Evolutionary conservation across 2,329 filamentous ascomycete species (phyloP), one percentile per base, ranked within the genome.

Genomic region (Microcyclosporella mali): DNA sequence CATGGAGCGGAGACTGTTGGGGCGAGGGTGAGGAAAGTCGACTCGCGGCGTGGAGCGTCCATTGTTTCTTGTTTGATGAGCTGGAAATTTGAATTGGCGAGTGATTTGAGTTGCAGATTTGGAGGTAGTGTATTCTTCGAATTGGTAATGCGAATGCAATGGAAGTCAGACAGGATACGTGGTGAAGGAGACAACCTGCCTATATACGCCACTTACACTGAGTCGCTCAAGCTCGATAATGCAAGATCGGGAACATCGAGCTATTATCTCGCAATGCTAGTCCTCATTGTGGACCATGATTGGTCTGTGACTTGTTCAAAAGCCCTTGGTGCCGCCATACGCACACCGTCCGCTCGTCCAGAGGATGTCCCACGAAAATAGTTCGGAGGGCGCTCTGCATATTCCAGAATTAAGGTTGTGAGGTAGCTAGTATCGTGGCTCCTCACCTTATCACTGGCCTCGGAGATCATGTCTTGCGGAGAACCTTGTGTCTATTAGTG

Each of bases 1-100:
- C 33, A 34, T 6, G 33, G 14, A 15, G 33, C 12, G 16, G 33
- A 34, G 33, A 34, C 10, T 6, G 33, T 34, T 12, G 51, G 51
- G 15, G 43, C 38, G 14, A 55, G 46, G 44, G 39, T 52, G 29
- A 55, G 50, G 33, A 52, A 54, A 29, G 40, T 50, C 11, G 51
- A 51, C 28, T 45, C 37, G 32, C 51, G 45, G 27, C 46, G 49
- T 40, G 41, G 19, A 33, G 41, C 18, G 32, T 39, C 29, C 46
- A 48, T 53, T 38, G 37, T 45, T 34, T 33, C 37, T 19, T 38
- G 12, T 16, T 19, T 19, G 39, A 33, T 6, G 21, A 4, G 4
- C 6, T 25, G 21, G 21, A 25, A 25, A 9, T 25, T 25, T n/a
- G n/a, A n/a, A n/a, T 25, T 25, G 21, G 21, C 4, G 21, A 25